A percentile compares a stretch with the other conserved stretches of the same genome.
Conservation (phyloP, 2,329 filamentous ascomycete species). For the Fusarium phyllophilum region DNA sequence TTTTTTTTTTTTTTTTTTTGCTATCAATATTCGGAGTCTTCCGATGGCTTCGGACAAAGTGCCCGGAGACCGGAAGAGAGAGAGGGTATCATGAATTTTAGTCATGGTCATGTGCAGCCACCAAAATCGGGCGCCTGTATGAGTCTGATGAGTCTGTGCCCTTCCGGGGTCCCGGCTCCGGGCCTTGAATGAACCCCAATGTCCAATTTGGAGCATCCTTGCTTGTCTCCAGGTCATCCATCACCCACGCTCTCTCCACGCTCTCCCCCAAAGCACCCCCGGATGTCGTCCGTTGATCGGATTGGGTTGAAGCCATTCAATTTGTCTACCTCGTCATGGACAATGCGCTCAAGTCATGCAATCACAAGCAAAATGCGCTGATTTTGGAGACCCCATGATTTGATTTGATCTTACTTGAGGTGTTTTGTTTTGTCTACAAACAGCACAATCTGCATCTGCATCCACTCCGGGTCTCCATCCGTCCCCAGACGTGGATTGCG, state of each 20-base stretch:
- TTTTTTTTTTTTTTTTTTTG: neutral
- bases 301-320: slow-evolving; percentile 27
- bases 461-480: slow-evolving; percentile 41
- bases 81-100: slow-evolving; percentile 6
- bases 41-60: slow-evolving; percentile 26
- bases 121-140: neutral
- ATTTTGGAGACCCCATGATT: slow-evolving; percentile 28
- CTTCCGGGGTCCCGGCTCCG: slow-evolving; percentile 41
- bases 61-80: slow-evolving; percentile 13
- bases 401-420: slow-evolving; percentile 16
- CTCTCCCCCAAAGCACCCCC: slow-evolving; percentile 14
- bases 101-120: slow-evolving; percentile 7
- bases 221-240: slow-evolving; percentile 23
- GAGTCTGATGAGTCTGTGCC: neutral
- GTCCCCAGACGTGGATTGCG: slow-evolving; percentile 40
- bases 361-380: slow-evolving; percentile 40
- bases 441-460: neutral
- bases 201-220: slow-evolving; percentile 30
- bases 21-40: slow-evolving; percentile 3
- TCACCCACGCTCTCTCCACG: slow-evolving; percentile 27
- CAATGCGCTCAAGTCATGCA: slow-evolving; percentile 39
- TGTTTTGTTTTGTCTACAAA: neutral
- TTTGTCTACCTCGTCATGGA: slow-evolving; percentile 32
- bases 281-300: slow-evolving; percentile 18
- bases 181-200: slow-evolving; percentile 20